Conservation (phyloP, 2,329 filamentous ascomycete genomes). For the Lasiodiplodia sp. region DNA sequence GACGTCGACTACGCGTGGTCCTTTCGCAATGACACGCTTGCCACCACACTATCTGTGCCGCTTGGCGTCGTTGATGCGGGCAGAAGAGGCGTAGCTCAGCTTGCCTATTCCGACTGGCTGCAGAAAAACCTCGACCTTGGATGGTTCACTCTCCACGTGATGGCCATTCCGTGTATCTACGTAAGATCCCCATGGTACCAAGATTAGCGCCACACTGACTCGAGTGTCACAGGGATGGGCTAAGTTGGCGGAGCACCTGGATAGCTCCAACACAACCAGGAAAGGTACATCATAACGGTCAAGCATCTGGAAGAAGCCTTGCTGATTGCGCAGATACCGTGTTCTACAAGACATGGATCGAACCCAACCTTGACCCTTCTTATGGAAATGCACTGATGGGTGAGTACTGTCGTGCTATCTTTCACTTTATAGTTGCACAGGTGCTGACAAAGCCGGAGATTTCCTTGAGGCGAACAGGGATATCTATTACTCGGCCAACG, state of each 20-base stretch:
- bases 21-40: not conserved
- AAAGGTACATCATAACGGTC: not conserved
- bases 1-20: conserved; percentile 15
- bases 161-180: conserved; percentile 10
- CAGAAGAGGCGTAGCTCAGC: not conserved
- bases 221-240: not conserved
- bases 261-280: not conserved
- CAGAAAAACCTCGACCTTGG: conserved; percentile 11
- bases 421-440: not conserved
- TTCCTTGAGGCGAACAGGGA: conserved; percentile 14
- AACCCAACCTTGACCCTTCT: not conserved
- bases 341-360: conserved; percentile 2
- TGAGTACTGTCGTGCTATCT: not conserved
- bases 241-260: not conserved
- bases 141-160: conserved; percentile 11
- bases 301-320: not conserved
- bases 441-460: not conserved
- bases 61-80: not conserved
- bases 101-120: conserved; percentile 5
- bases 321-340: not conserved
- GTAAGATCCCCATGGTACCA: not conserved
- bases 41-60: not conserved
- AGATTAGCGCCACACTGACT: not conserved
- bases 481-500: not conserved
- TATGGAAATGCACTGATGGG: not conserved